Evolutionary conservation across 352 stramenopile genomes (phyloP).

Genomic region (Peronospora farinosa): DNA sequence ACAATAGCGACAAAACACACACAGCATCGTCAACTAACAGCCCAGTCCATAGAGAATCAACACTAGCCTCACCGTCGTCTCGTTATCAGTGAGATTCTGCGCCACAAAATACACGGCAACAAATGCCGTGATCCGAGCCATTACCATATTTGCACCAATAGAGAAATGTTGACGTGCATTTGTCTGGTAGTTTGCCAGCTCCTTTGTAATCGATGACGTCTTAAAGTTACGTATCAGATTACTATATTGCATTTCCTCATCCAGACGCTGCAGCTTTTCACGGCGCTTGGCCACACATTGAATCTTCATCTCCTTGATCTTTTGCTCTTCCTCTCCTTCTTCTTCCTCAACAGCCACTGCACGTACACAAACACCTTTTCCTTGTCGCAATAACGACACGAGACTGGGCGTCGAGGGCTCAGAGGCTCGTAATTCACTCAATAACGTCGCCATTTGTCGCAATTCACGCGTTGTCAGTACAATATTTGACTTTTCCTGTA

Average conservation of each 20-base stretch:
- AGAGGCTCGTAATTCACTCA: slow-evolving; percentile 16
- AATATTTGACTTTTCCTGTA: slow-evolving; percentile 9
- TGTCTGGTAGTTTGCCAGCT: slow-evolving; percentile 55
- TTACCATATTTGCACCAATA: slow-evolving; percentile 82
- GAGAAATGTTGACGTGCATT: slow-evolving; percentile 74
- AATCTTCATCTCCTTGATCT: slow-evolving; percentile 13
- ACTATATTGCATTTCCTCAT: slow-evolving; percentile 77
- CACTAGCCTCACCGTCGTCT: slow-evolving; percentile 72
- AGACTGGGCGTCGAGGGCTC: slow-evolving; percentile 25
- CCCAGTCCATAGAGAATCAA: no score
- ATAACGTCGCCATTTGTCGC: slow-evolving; percentile 18
- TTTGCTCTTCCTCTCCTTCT: slow-evolving; percentile 4
- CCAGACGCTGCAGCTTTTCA: slow-evolving; percentile 57
- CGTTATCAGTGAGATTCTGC: slow-evolving; percentile 54
- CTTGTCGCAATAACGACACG: slow-evolving; percentile 22
- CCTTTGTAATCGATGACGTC: slow-evolving; percentile 31
- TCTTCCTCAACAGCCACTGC: slow-evolving; percentile 2
- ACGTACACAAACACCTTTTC: slow-evolving; percentile 7
- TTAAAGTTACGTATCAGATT: slow-evolving; percentile 71
- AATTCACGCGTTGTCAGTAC: slow-evolving; percentile 20
- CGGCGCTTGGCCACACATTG: slow-evolving; percentile 48
- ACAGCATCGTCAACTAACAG: not conserved
- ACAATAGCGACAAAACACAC: not conserved
- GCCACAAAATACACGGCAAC: slow-evolving; percentile 74
- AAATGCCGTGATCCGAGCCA: slow-evolving; percentile 72